phyloP scores from a whole-genome alignment of 1,139 yeast species.

The Blastobotrys raffinosifermentans region DNA sequence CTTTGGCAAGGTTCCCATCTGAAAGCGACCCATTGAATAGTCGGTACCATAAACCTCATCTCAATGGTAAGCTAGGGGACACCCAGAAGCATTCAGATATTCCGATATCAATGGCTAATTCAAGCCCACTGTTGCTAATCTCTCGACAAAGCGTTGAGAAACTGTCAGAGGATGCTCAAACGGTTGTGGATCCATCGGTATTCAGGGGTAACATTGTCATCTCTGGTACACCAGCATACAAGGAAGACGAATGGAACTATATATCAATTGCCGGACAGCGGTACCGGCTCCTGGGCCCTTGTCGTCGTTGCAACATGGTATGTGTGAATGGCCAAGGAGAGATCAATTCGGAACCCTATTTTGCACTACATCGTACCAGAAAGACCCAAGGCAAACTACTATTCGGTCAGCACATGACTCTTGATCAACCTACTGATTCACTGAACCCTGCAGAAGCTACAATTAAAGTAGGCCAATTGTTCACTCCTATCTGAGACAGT shows the following conservation, averaged over 20 bases:
- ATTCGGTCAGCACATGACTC: constrained; percentile 22
- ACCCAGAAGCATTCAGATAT: constrained; percentile 4
- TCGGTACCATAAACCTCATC: constrained; percentile 14
- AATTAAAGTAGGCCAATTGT: no score
- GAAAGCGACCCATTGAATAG: constrained; percentile 3
- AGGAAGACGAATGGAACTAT: constrained; percentile 34
- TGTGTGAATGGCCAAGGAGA: constrained; percentile 35
- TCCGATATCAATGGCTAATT: constrained; percentile 29
- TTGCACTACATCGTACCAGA: constrained; percentile 26
- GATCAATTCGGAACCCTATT: constrained; percentile 34
- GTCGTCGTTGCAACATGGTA: constrained; percentile 41
- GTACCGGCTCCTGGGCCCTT: constrained; percentile 26
- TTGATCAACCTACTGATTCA: no score
- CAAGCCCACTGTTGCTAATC: constrained; percentile 36
- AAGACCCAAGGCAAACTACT: constrained; percentile 17
- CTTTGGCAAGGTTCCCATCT: constrained; percentile 27
- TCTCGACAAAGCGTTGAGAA: constrained; percentile 28
- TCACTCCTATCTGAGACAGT: no score
- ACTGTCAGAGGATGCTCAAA: constrained; percentile 18
- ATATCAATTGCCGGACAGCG: constrained; percentile 14
- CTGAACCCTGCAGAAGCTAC: no score
- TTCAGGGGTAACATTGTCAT: constrained; percentile 38
- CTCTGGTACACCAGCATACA: constrained; percentile 27
- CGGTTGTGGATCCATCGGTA: constrained; percentile 19
- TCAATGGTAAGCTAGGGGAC: constrained; percentile 6